A percentile compares a stretch with the other conserved stretches of the same genome.
phyloP scores from a whole-genome alignment of 768 basidiomycete species.

The Lactarius tabidus region DNA sequence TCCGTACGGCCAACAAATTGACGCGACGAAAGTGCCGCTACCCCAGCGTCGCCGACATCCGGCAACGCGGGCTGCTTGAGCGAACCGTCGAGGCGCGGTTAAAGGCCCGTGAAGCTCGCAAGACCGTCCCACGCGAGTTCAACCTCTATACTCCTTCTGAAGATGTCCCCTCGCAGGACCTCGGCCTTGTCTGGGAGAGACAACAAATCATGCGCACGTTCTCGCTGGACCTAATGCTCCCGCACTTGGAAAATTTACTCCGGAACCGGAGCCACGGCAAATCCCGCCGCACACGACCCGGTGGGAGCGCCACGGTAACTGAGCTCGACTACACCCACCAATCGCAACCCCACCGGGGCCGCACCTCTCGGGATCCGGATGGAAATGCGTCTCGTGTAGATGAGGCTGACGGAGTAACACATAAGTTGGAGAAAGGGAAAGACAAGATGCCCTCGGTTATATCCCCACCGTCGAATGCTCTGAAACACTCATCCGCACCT shows the following conservation, averaged over 20 bases:
- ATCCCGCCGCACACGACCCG: constrained; percentile 23
- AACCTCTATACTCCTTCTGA: constrained; percentile 56
- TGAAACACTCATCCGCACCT: neutral
- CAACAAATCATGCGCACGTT: constrained; percentile 25
- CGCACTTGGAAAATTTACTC: constrained; percentile 22
- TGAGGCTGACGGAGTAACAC: neutral
- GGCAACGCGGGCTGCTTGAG: constrained; percentile 51
- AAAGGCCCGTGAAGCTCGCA: constrained; percentile 57
- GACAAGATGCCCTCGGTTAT: constrained; percentile 30
- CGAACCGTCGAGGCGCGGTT: constrained; percentile 57
- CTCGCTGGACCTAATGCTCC: constrained; percentile 19
- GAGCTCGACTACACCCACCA: neutral
- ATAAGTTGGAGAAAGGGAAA: constrained; percentile 44
- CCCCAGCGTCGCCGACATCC: constrained; percentile 45
- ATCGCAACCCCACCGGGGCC: neutral
- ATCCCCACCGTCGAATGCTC: neutral
- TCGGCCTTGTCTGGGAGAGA: constrained; percentile 7
- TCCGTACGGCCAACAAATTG: constrained; percentile 37
- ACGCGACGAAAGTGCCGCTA: constrained; percentile 44
- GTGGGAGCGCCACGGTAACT: constrained; percentile 1
- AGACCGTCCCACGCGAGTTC: constrained; percentile 60
- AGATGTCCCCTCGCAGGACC: constrained; percentile 17
- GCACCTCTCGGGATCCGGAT: neutral
- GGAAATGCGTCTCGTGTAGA: neutral
- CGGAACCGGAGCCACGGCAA: constrained; percentile 24